These are phyloP conservation scores for Mycena amicta DNA, from an alignment of 768 basidiomycete genomes.

Conservation along the genomic window DNA sequence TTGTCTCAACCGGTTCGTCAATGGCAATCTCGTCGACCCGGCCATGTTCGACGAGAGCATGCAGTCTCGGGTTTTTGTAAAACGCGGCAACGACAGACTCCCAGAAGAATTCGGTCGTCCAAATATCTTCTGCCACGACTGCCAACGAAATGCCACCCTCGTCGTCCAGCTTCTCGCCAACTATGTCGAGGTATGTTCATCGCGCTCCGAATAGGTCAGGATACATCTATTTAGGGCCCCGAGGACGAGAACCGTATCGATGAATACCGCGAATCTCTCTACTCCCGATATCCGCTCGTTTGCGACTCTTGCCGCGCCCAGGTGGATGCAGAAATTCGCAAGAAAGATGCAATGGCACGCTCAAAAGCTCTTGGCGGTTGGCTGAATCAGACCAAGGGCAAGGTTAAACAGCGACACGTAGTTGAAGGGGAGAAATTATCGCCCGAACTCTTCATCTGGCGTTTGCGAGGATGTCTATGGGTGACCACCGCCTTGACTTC, in stretches of 20 bases:
- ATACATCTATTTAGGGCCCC: slow-evolving; percentile 56
- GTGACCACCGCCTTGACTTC: slow-evolving; percentile 45
- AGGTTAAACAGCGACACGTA: slow-evolving; percentile 53
- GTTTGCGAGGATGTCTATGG: slow-evolving; percentile 71
- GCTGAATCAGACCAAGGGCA: slow-evolving; percentile 68
- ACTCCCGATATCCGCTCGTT: slow-evolving; percentile 85
- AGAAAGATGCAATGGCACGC: slow-evolving; percentile 82
- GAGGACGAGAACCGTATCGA: slow-evolving; percentile 69
- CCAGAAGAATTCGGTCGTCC: slow-evolving; percentile 59
- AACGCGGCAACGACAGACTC: slow-evolving; percentile 70
- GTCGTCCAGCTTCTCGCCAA: slow-evolving; percentile 85
- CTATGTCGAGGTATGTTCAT: slow-evolving; percentile 71
- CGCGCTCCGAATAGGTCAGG: not conserved
- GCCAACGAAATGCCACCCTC: slow-evolving; percentile 91
- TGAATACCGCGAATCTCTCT: slow-evolving; percentile 73
- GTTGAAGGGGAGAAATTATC: slow-evolving; percentile 47
- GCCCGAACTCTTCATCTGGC: slow-evolving; percentile 66
- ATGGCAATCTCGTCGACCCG: slow-evolving; percentile 80
- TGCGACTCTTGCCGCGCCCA: slow-evolving; percentile 74
- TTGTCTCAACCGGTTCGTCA: slow-evolving; percentile 73
- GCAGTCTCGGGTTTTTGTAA: slow-evolving; percentile 70
- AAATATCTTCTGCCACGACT: slow-evolving; percentile 80
- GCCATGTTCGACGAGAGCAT: slow-evolving; percentile 84
- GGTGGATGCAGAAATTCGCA: slow-evolving; percentile 80
- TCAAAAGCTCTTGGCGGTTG: slow-evolving; percentile 74